Base-by-base conservation (phyloP, 306 rosid species). In the Glycine tomentella region DNA sequence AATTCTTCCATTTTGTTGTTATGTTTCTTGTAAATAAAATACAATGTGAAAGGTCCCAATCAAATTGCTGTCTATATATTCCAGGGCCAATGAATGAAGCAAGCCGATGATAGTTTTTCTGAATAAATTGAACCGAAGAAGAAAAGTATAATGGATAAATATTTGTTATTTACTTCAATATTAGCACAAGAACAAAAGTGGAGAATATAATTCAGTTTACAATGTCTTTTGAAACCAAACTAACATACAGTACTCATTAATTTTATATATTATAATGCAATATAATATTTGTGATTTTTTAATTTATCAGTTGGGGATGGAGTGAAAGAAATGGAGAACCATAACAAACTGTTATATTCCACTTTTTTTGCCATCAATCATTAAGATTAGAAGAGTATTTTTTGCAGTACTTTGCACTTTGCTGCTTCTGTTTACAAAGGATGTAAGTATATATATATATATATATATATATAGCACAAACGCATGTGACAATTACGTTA, bases 281-380 rank as follows among this genome's bases (percentile, higher is more conserved):
- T n/a, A 64, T 25, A 55, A 52, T 55, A 25, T 44, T 31, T 57
- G n/a, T 2, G 13, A 45, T 52, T 68, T 34, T 25, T 25, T 25
- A 0, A 25, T 25, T 25, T 25, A 25, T 25, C 31, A 25, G 31
- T 25, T 25, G 31, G 31, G 2, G 4, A 55, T 53, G 31, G 7
- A 46, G 34, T 25, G 55, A 44, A 34, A 58, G 5, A 25, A 25
- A 33, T 4, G 25, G 63, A 49, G 82, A 77, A 64, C 71, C 79
- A 77, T 50, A 62, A 16, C 63, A 83, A 64, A n/a, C 79, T 82
- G 82, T 77, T 76, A 62, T 62, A 82, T 82, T 82, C 78, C 40
- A 69, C 74, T 67, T 81, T 74, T 20, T 74, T 9, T 25, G 51
- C 7, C 7, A 10, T 63, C 69, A 53, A 51, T 65, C 6, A 58